phyloP scores from a whole-genome alignment of 257 asterid species.

The Plantago major region DNA sequence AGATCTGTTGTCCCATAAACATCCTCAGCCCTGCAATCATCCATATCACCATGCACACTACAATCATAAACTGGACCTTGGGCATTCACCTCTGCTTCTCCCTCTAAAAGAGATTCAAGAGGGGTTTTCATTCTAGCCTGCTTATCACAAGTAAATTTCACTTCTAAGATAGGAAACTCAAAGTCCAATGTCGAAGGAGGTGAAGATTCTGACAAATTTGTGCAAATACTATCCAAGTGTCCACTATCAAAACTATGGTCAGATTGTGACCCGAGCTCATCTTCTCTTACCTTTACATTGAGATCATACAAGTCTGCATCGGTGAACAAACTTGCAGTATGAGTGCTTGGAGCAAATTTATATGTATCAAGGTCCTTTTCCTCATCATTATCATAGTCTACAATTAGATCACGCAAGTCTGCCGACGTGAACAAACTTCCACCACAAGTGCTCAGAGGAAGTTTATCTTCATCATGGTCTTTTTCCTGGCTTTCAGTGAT shows the following conservation, averaged over 20 bases:
- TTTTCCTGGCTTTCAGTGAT: too few species aligned
- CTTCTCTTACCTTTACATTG: constrained; percentile 15
- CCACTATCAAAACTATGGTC: constrained; percentile 12
- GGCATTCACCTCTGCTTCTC: constrained; percentile 21
- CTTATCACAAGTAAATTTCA: constrained; percentile 42
- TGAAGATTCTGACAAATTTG: constrained; percentile 23
- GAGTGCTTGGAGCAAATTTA: too few species aligned
- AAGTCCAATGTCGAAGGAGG: constrained; percentile 37
- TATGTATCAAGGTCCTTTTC: too few species aligned
- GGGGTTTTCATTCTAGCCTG: constrained; percentile 25
- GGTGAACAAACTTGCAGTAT: too few species aligned
- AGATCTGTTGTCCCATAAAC: constrained; percentile 21
- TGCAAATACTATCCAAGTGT: constrained; percentile 18
- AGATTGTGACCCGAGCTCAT: constrained; percentile 17
- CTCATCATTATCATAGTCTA: too few species aligned
- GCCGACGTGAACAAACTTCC: too few species aligned
- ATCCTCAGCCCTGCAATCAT: constrained; percentile 6
- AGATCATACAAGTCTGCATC: background rate
- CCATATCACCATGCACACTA: constrained; percentile 14
- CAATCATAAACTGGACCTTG: constrained; percentile 18
- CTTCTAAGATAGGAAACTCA: constrained; percentile 63
- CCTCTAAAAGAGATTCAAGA: constrained; percentile 61
- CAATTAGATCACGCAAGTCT: too few species aligned
- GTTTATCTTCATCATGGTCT: too few species aligned
- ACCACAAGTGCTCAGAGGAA: too few species aligned